Conservation (phyloP, 106 monocot genomes). For the Gastrodia elata region DNA sequence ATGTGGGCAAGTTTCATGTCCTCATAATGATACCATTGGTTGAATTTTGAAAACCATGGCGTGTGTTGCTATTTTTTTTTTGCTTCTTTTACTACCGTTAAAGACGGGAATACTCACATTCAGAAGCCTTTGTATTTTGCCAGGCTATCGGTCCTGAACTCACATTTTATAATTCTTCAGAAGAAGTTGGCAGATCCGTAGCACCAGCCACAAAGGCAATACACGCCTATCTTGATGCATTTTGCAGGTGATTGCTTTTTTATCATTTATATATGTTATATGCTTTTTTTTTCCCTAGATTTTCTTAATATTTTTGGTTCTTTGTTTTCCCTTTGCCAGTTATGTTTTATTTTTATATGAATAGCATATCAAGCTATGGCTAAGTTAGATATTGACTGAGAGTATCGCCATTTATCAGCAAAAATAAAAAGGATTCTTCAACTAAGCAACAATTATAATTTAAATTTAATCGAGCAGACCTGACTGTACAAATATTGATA, state of each 20-base stretch:
- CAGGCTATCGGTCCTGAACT: constrained; percentile 96
- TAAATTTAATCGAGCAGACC: too few species aligned
- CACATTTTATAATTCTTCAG: constrained; percentile 79
- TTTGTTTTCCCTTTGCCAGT: too few species aligned
- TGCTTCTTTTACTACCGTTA: background rate
- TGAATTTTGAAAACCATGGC: background rate
- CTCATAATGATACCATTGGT: background rate
- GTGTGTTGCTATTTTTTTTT: background rate
- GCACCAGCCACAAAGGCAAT: constrained; percentile 64
- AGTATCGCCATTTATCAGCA: too few species aligned
- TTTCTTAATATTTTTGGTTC: background rate
- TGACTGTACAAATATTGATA: too few species aligned
- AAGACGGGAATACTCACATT: background rate
- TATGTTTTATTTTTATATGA: too few species aligned
- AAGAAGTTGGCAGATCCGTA: constrained; percentile 48
- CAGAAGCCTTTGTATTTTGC: constrained; percentile 2
- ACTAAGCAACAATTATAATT: too few species aligned
- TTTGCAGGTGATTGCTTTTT: constrained; percentile 50
- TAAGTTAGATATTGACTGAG: too few species aligned
- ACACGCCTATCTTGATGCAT: constrained; percentile 78
- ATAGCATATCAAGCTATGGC: background rate
- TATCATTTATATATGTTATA: constrained; percentile 9
- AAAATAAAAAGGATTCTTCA: too few species aligned
- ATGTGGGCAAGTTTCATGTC: background rate
- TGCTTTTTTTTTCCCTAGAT: background rate